Evolutionary conservation across 371 early-diverging fungal species (phyloP).

Genomic region (Mucor mucedo): DNA sequence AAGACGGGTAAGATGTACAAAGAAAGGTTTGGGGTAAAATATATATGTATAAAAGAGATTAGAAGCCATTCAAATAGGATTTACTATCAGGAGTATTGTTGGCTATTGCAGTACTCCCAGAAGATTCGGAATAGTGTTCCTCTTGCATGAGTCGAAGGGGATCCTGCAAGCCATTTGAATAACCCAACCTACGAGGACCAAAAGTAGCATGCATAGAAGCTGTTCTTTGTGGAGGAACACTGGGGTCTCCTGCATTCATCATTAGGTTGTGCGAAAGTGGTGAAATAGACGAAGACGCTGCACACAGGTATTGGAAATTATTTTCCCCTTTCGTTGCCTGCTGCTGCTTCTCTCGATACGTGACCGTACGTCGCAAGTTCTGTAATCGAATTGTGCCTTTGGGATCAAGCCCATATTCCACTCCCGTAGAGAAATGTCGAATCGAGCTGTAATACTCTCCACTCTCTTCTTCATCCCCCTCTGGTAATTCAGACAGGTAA

Average conservation of each 20-base stretch:
- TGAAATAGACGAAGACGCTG: slow-evolving; percentile 7
- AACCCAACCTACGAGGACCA: slow-evolving; percentile 14
- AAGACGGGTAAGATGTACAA: not conserved
- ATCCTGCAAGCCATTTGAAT: slow-evolving; percentile 17
- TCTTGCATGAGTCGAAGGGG: slow-evolving; percentile 12
- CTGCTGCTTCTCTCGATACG: slow-evolving; percentile 9
- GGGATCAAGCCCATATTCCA: slow-evolving; percentile 20
- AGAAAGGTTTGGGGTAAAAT: not conserved
- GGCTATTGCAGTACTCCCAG: slow-evolving; percentile 17
- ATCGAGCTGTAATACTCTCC: slow-evolving; percentile 17
- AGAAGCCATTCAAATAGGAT: slow-evolving; percentile 23
- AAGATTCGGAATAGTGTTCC: slow-evolving; percentile 20
- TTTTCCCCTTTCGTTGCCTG: slow-evolving; percentile 11
- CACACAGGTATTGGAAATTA: slow-evolving; percentile 23
- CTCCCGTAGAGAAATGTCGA: slow-evolving; percentile 24
- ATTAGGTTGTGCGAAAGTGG: slow-evolving; percentile 6
- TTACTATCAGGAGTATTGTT: slow-evolving; percentile 26
- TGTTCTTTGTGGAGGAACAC: slow-evolving; percentile 21
- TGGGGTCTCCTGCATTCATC: slow-evolving; percentile 9
- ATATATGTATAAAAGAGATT: not conserved
- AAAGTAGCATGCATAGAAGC: slow-evolving; percentile 29
- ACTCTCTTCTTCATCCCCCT: slow-evolving; percentile 10
- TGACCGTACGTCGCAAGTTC: slow-evolving; percentile 19
- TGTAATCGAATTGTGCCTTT: slow-evolving; percentile 21
- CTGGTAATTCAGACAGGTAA: slow-evolving; percentile 18